A percentile compares a stretch with the other conserved stretches of the same genome.
These are phyloP conservation scores for Casuarina cunninghamiana DNA, from an alignment of 306 rosid genomes.

Conservation along the genomic window DNA sequence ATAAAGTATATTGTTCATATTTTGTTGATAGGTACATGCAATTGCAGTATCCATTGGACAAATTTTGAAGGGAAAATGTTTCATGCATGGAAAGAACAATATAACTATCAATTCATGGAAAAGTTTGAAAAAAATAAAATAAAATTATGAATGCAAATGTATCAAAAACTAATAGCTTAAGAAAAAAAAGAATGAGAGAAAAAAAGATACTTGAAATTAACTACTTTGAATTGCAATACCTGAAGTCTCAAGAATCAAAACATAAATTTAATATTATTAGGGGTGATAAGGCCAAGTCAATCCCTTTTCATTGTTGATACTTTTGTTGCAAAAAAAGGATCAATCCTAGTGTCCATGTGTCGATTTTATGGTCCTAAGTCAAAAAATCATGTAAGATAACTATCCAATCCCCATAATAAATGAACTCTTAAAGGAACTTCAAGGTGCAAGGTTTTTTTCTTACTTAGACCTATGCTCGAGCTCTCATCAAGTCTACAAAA, in stretches of 20 bases:
- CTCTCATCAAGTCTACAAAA: too few relatives aligned
- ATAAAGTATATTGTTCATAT: background rate
- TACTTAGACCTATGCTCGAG: too few relatives aligned
- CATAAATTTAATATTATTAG: too few relatives aligned
- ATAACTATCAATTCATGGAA: background rate
- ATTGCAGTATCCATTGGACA: background rate
- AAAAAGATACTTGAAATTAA: background rate
- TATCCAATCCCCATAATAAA: too few relatives aligned
- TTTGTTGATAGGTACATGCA: background rate
- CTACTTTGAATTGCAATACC: background rate
- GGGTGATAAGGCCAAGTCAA: too few relatives aligned
- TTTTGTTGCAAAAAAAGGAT: too few relatives aligned
- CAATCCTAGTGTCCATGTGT: too few relatives aligned
- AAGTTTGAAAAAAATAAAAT: conserved; percentile 3
- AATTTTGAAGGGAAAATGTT: background rate
- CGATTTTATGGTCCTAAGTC: too few relatives aligned
- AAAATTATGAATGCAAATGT: background rate
- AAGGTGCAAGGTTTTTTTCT: too few relatives aligned
- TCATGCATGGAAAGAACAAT: background rate
- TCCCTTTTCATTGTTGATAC: too few relatives aligned
- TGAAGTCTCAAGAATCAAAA: background rate
- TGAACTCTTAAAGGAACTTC: too few relatives aligned
- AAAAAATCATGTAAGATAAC: too few relatives aligned
- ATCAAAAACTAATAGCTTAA: background rate
- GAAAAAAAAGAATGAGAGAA: background rate